A percentile compares a stretch with the other conserved stretches of the same genome.
phyloP scores from a whole-genome alignment of 129 eudicot genomes.

The Rutidosis leptorrhynchoides region DNA sequence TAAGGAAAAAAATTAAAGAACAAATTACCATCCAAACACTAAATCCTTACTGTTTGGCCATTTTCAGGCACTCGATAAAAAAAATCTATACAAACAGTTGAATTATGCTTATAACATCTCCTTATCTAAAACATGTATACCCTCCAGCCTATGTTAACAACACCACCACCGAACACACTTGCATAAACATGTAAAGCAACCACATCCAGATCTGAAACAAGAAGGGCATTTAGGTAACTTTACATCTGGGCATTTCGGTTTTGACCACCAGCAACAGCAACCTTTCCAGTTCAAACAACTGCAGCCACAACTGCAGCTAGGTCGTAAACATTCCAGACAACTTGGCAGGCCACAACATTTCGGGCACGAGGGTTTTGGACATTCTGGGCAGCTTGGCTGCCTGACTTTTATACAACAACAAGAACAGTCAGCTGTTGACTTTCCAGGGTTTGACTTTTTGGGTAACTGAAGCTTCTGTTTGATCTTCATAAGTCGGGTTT shows the following conservation, averaged over 20 bases:
- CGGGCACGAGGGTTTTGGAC: slow-evolving; percentile 40
- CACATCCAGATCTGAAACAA: slow-evolving; percentile 26
- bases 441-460: slow-evolving; percentile 30
- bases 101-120: slow-evolving; percentile 27
- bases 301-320: slow-evolving; percentile 24
- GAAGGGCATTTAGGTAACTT: slow-evolving; percentile 45
- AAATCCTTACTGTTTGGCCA: slow-evolving; percentile 21
- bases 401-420: slow-evolving; percentile 46
- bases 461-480: slow-evolving; percentile 38
- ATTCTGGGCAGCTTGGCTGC: slow-evolving; percentile 50
- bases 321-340: slow-evolving; percentile 23
- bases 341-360: slow-evolving; percentile 32
- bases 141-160: slow-evolving; percentile 49
- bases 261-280: slow-evolving; percentile 25
- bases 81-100: slow-evolving; percentile 40
- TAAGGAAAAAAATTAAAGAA: slow-evolving; percentile 12
- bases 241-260: slow-evolving; percentile 39
- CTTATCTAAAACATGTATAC: slow-evolving; percentile 37
- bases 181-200: slow-evolving; percentile 42
- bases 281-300: slow-evolving; percentile 29
- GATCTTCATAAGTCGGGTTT: slow-evolving; percentile 67
- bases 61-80: slow-evolving; percentile 18
- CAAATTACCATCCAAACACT: slow-evolving; percentile 20
- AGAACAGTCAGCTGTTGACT: slow-evolving; percentile 21
- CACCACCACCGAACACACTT: slow-evolving; percentile 50